Evolutionary conservation across 306 rosid genomes (phyloP), one percentile per base, ranked within the genome.

Genomic region (Castanea crenata): DNA sequence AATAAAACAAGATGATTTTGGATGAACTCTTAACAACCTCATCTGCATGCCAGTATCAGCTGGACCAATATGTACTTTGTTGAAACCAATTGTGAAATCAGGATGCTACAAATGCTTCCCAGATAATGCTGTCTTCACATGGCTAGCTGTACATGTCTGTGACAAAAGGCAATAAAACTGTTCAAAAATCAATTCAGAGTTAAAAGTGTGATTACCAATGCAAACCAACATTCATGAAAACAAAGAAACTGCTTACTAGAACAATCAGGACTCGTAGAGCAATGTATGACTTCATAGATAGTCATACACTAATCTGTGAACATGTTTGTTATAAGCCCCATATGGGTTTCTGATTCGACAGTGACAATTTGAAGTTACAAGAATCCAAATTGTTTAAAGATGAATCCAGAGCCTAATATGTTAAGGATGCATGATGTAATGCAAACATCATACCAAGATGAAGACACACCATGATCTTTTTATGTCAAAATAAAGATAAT

Each of bases 61-160:
- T 85, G 83, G 80, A 75, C 88, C 83, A 87, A 80, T 90, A 89
- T 92, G 86, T 88, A 91, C 97, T 87, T 75, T 56, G 76, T 79
- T 82, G 64, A 65, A 76, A 34, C 76, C 76, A 68, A 78, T 63
- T 38, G 62, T 71, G 80, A 71, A 61, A 68, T 55, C 87, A 74
- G 19, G 76, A 75, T 75, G 31, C 75, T 62, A 67, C 78, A 58
- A 35, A 56, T 10, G 82, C 79, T 76, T 85, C 82, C 79, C 80
- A 1, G 34, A 75, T 80, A 35, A 75, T 67, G 78, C 81, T 34
- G 72, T 20, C 44, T 65, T 58, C 86, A 38, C 77, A 56, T 82
- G 69, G 84, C 93, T 90, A 93, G 85, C 98, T 87, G 83, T 89
- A 90, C 44, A 86, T 83, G 82, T 91, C 98, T 94, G 98, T 81